phyloP scores from a whole-genome alignment of 192 early-diverging fungal species.

The Rhizoclosmatium sp. region DNA sequence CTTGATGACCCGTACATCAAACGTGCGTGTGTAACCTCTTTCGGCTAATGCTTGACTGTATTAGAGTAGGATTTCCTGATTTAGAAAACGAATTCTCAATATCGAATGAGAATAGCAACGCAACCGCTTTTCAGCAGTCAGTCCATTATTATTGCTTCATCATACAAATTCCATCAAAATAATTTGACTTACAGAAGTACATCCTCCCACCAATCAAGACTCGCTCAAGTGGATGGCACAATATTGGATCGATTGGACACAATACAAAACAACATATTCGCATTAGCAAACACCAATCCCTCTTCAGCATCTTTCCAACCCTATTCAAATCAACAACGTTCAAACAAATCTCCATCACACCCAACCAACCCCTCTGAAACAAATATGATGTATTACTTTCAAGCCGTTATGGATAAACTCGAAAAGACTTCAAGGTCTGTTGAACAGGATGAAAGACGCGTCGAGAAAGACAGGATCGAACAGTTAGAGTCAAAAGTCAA shows the following conservation, averaged over 20 bases:
- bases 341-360: not conserved
- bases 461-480: not conserved
- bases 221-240: not conserved
- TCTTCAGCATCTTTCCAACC: not conserved
- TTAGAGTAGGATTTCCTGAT: constrained; percentile 20
- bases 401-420: constrained; percentile 30
- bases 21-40: not conserved
- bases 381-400: constrained; percentile 32
- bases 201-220: not conserved
- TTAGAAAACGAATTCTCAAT: constrained; percentile 2
- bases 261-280: not conserved
- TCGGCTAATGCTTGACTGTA: not conserved
- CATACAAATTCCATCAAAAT: not conserved
- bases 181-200: too few relatives aligned
- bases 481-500: constrained; percentile 1
- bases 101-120: not conserved
- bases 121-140: not conserved
- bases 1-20: constrained; percentile 37
- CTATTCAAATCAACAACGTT: not conserved
- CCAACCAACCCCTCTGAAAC: not conserved
- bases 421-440: not conserved
- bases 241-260: not conserved
- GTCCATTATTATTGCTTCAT: not conserved
- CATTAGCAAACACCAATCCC: not conserved
- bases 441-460: not conserved